Base-by-base conservation (phyloP, 2,329 filamentous ascomycete species). In the Xylaria sp. region DNA sequence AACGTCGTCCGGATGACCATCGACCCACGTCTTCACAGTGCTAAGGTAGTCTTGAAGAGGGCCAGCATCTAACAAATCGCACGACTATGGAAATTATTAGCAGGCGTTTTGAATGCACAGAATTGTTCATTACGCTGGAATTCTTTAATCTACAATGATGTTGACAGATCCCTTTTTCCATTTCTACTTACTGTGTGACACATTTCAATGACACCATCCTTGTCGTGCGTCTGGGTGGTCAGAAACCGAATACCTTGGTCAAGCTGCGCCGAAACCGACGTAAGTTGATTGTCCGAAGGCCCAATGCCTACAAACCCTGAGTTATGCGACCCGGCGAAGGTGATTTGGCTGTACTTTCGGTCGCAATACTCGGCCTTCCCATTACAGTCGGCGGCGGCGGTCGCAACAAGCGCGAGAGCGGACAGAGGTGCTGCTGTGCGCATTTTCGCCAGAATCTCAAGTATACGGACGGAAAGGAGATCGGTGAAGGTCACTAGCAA, bases 321-420 rank as follows among this genome's bases (percentile, higher is more conserved):
- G 80, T 92, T 86, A 79, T 92, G 90, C 6, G 90, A 84, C 28
- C 89, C 90, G 20, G 90, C 80, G 67, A 87, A 85, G n/a, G 86
- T 86, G 63, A 91, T 77, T 44, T 89, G 83, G 69, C 87, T 87
- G 80, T 90, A 91, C 49, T 77, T 79, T 46, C 86, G 84, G 57
- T 77, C 76, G 79, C 89, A 91, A 63, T 88, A 85, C 46, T 83
- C 83, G 1, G 84, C 74, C 62, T 84, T 81, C 69, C 88, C 88
- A 75, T 91, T 91, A 80, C 89, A 91, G 71, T 74, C 68, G 48
- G 72, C 71, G 1, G 70, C 76, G 54, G 67, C 69, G 26, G 59
- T 33, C 36, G 72, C 72, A n/a, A 66, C 73, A 7, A 76, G 56
- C 44, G 71, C 71, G 17, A 77, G 69, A 31, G 68, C 58, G 17